Base-by-base conservation (phyloP, 208 protist species). In the Trypanosoma melophagium region DNA sequence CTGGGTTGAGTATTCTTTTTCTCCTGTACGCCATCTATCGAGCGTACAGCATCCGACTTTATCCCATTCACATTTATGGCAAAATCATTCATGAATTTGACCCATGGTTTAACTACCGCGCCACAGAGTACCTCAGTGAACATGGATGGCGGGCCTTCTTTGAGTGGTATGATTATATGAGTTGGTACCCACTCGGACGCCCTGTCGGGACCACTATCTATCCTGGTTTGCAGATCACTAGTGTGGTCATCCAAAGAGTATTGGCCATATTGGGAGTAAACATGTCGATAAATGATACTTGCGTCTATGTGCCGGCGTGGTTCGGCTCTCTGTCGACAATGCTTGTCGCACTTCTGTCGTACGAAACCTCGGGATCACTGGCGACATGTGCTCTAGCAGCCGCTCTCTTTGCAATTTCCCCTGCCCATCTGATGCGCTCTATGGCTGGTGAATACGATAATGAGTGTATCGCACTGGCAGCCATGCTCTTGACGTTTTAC, bases 381-480 rank as follows among this genome's bases (percentile, higher is more conserved):
- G 28, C 94, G 8, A 86, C 91, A 5, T 88, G 89, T 7, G 87
- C 84, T 1, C 73, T 98, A 14, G 81, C 98, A 24, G 77, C 95
- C 12, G 74, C 97, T 38, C 54, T 84, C 24, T 82, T 90, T 60
- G 21, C 76, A 47, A 83, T 91, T 17, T 14, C 79, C 16, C 85
- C 83, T 38, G 79, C 80, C 28, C 98, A 99, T 79, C 96, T 98
- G 56, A 98, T 97, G 62, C 90, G 98, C 60, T 99, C 97, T 21
- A 98, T 99, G 44, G 98, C 98, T 28, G 98, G 98, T 10, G 98
- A 96, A 50, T 99, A 96, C 76, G 98, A 99, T 91, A 99, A 99
- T 77, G 98, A 99, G 83, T 96, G 86, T 59, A 90, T 99, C 74
- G 97, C 98, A 19, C 96, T 99, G 61, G 97, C 98, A 54, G 97